Percentiles rank a stretch among this genome's conserved stretches.
Conservation (phyloP, 441 rosid species). For the Croton laevigatus region DNA sequence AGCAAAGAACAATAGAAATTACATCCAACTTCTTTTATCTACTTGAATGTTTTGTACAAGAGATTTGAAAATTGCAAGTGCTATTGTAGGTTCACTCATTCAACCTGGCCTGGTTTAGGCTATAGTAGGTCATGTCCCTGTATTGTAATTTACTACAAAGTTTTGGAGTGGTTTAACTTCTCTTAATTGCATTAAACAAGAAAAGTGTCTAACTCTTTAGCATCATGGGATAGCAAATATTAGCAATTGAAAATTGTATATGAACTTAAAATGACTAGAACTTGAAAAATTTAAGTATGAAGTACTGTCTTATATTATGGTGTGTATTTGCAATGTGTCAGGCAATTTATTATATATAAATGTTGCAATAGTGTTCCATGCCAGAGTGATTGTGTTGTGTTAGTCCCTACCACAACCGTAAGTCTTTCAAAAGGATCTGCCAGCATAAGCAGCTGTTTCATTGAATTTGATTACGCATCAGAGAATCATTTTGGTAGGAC, state of each 20-base stretch:
- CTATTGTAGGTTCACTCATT: constrained; percentile 2
- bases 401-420: background rate
- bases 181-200: background rate
- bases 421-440: background rate
- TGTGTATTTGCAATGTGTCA: background rate
- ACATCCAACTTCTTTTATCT: too few relatives aligned
- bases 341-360: background rate
- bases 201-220: background rate
- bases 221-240: background rate
- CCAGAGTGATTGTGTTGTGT: constrained; percentile 3
- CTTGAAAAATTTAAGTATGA: background rate
- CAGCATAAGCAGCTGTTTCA: background rate
- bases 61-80: constrained; percentile 2
- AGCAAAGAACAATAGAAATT: too few relatives aligned
- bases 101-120: background rate
- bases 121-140: background rate
- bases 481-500: constrained; percentile 7
- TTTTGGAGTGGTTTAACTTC: background rate
- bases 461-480: background rate
- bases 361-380: background rate
- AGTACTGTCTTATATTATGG: background rate
- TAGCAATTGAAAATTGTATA: background rate
- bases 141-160: background rate
- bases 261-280: background rate
- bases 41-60: background rate